These are phyloP conservation scores for Trichosporon inkin DNA, from an alignment of 1,284 basidiomycete genomes.

Conservation along the genomic window DNA sequence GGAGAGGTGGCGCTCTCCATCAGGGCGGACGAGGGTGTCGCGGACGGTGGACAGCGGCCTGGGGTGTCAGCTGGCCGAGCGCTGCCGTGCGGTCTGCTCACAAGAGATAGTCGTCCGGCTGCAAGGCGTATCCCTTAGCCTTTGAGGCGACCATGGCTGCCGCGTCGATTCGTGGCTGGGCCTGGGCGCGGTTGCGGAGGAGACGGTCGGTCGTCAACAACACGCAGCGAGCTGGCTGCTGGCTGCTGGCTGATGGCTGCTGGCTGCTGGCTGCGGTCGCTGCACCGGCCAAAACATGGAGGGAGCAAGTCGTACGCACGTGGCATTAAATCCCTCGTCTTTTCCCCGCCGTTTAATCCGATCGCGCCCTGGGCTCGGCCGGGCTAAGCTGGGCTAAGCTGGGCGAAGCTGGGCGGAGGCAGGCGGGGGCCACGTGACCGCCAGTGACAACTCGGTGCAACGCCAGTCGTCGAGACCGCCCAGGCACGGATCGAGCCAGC, in stretches of 20 bases:
- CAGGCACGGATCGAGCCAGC: neutral
- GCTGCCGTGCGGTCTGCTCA: slow-evolving; percentile 11
- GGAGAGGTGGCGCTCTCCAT: slow-evolving; percentile 21
- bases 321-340: neutral
- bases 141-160: slow-evolving; percentile 10
- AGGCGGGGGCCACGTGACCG: neutral
- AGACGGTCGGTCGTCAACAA: neutral
- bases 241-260: too few relatives aligned
- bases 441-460: neutral
- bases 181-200: neutral
- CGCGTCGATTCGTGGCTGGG: neutral
- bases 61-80: neutral
- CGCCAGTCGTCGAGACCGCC: neutral
- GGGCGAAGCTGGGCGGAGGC: too few relatives aligned
- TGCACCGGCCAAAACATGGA: slow-evolving; percentile 2
- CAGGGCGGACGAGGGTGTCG: slow-evolving; percentile 35
- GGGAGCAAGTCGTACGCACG: neutral
- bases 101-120: slow-evolving; percentile 15
- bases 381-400: too few relatives aligned
- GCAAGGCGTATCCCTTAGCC: slow-evolving; percentile 2
- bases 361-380: neutral
- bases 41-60: slow-evolving; percentile 41
- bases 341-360: neutral
- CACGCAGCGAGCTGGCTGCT: neutral
- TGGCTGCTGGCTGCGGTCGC: too few relatives aligned